Evolutionary conservation across 2,329 filamentous ascomycete genomes (phyloP).

Genomic region (Ophiostoma sp.): DNA sequence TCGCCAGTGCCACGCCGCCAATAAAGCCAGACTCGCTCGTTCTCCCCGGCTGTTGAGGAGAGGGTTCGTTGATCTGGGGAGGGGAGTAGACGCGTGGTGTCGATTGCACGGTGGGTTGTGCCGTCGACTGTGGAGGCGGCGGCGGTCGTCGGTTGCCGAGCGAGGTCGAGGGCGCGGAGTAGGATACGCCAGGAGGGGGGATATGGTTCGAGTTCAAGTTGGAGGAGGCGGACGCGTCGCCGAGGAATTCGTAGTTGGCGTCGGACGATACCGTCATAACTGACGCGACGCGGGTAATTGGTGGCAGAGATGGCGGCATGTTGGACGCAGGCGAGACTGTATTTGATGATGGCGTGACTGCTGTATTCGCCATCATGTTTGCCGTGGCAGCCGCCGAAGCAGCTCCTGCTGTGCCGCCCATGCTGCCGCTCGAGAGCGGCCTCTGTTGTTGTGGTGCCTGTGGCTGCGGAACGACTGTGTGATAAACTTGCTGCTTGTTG

Average conservation of each 20-base stretch:
- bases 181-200: not conserved
- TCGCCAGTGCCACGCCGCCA: constrained; percentile 55
- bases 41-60: constrained; percentile 39
- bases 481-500: constrained; percentile 39
- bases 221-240: constrained; percentile 41
- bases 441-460: not conserved
- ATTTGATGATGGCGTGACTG: constrained; percentile 25
- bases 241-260: constrained; percentile 1
- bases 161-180: constrained; percentile 29
- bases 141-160: constrained; percentile 21
- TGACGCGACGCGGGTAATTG: constrained; percentile 47
- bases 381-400: not conserved
- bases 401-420: not conserved
- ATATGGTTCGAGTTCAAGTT: not conserved
- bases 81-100: constrained; percentile 19
- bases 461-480: not conserved
- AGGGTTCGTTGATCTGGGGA: constrained; percentile 29
- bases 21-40: constrained; percentile 49
- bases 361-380: not conserved
- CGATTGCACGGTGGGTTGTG: not conserved
- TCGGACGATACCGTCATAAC: constrained; percentile 49
- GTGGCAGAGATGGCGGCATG: constrained; percentile 52
- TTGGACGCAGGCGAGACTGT: constrained; percentile 35
- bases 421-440: constrained; percentile 25
- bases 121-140: not conserved